These are phyloP conservation scores for Agrocybe pediades DNA, from an alignment of 768 basidiomycete genomes.

Conservation along the genomic window DNA sequence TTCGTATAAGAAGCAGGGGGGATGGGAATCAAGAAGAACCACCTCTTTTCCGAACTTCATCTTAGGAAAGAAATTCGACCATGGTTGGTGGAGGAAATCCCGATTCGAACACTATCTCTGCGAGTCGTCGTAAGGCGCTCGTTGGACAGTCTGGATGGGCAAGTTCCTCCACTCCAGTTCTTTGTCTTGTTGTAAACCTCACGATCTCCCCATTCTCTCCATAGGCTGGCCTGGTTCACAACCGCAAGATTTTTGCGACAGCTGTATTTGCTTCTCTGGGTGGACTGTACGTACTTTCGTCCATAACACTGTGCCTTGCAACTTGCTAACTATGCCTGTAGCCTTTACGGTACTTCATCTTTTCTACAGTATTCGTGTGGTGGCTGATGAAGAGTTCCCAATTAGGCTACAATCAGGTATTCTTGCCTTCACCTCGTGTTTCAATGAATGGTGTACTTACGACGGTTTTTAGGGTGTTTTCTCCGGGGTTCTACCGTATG, in stretches of 20 bases:
- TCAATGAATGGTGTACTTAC: not conserved
- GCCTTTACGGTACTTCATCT: conserved; percentile 54
- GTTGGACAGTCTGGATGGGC: conserved; percentile 73
- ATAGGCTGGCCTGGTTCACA: conserved; percentile 66
- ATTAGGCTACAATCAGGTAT: conserved; percentile 66
- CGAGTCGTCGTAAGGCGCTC: conserved; percentile 52
- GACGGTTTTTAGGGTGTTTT: conserved; percentile 60
- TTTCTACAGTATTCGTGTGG: not conserved
- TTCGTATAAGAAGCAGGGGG: conserved; percentile 8
- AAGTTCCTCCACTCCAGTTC: not conserved
- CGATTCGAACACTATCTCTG: conserved; percentile 31
- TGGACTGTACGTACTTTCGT: conserved; percentile 54
- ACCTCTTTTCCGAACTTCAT: conserved; percentile 4
- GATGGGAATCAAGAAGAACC: no score
- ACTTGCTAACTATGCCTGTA: conserved; percentile 24
- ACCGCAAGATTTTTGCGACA: conserved; percentile 64
- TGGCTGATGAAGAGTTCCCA: not conserved
- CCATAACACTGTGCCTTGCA: not conserved
- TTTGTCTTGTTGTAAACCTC: not conserved
- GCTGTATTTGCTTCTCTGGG: conserved; percentile 81
- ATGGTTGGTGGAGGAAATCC: conserved; percentile 45
- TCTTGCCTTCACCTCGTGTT: conserved; percentile 3
- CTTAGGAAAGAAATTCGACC: conserved; percentile 10
- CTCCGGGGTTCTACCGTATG: conserved; percentile 69
- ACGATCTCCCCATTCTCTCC: not conserved